Evolutionary conservation across 106 monocot species (phyloP).

Genomic region (Apostasia ramifera): DNA sequence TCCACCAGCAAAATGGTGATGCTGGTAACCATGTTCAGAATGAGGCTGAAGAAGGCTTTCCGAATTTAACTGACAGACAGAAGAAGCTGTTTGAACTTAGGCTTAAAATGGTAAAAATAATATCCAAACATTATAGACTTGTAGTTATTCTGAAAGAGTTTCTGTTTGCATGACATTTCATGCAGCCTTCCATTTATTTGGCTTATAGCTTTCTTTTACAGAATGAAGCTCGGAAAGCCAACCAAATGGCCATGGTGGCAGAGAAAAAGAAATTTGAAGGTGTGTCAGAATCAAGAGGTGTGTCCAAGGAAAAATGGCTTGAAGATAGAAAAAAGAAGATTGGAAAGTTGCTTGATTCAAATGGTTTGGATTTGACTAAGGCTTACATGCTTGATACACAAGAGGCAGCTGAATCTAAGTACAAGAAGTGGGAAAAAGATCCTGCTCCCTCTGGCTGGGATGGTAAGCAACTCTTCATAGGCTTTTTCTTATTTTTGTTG

Average conservation of each 20-base stretch:
- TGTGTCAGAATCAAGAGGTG: conserved; percentile 71
- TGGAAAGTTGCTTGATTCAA: conserved; percentile 91
- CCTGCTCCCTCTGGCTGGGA: conserved; percentile 97
- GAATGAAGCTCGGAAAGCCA: conserved; percentile 96
- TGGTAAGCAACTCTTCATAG: conserved; percentile 37
- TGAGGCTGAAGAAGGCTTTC: conserved; percentile 43
- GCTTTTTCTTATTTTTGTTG: neutral
- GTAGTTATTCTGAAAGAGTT: neutral
- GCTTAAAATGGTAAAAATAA: conserved; percentile 68
- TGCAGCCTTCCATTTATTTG: neutral
- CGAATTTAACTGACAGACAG: conserved; percentile 66
- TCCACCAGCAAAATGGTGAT: conserved; percentile 16
- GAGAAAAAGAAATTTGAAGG: conserved; percentile 78
- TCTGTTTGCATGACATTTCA: neutral
- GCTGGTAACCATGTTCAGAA: conserved; percentile 12
- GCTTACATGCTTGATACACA: conserved; percentile 99
- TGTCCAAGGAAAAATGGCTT: conserved; percentile 94
- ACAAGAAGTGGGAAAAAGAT: conserved; percentile 99
- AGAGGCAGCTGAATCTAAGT: conserved; percentile 82
- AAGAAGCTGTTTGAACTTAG: conserved; percentile 81
- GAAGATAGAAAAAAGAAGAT: conserved; percentile 97
- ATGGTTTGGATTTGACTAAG: conserved; percentile 90
- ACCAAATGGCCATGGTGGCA: conserved; percentile 83
- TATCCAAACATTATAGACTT: neutral
- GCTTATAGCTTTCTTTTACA: conserved; percentile 17